Conservation (phyloP, 768 basidiomycete species). For the Calocybe indica region DNA sequence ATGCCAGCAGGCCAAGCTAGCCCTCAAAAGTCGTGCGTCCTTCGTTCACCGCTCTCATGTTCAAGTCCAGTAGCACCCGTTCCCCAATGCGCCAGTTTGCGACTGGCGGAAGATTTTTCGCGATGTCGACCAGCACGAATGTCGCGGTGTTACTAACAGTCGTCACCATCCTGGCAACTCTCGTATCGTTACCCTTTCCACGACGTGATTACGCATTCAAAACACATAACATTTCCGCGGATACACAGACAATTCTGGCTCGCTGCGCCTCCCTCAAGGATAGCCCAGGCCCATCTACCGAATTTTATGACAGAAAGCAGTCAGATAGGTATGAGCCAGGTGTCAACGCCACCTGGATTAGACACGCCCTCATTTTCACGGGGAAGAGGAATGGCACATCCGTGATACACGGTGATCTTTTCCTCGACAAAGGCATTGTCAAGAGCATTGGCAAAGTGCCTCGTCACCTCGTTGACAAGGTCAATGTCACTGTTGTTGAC, state of each 20-base stretch:
- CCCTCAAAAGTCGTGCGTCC: too few species aligned
- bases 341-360: conserved; percentile 60
- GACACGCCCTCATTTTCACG: conserved; percentile 65
- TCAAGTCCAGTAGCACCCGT: too few species aligned
- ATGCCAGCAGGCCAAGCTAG: too few species aligned
- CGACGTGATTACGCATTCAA: too few species aligned
- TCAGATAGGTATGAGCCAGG: conserved; percentile 67
- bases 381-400: conserved; percentile 51
- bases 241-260: conserved; percentile 27
- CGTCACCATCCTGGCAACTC: not conserved
- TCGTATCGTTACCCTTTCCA: not conserved
- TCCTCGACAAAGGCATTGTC: conserved; percentile 63
- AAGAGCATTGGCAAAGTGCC: conserved; percentile 52
- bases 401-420: conserved; percentile 55
- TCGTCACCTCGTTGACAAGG: conserved; percentile 24
- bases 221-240: conserved; percentile 11
- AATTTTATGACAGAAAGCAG: conserved; percentile 34
- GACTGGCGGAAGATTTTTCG: too few species aligned
- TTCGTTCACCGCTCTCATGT: too few species aligned
- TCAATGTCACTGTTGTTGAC: conserved; percentile 50
- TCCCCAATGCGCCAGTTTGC: too few species aligned
- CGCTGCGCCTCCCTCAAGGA: conserved; percentile 48
- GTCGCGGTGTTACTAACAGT: too few species aligned
- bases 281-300: conserved; percentile 33
- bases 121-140: too few species aligned